Conservation (phyloP, 768 basidiomycete genomes). For the Collybia sp. region DNA sequence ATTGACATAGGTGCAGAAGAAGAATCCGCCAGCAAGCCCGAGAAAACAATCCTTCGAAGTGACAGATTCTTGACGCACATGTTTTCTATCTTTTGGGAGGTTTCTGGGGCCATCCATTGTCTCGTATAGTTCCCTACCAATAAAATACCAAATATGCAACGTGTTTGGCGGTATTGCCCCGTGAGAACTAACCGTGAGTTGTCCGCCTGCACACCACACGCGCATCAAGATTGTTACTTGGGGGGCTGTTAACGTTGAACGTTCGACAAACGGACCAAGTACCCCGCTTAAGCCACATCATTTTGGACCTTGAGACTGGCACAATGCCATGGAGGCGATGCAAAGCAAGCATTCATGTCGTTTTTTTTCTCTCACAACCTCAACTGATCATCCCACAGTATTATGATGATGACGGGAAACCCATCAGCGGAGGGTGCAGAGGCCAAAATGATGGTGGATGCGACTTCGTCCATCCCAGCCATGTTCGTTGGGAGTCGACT, state of each 20-base stretch:
- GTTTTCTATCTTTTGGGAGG: constrained; percentile 3
- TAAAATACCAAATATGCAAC: not conserved
- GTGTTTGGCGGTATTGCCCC: too few species aligned
- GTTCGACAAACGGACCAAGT: too few species aligned
- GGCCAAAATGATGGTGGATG: too few species aligned
- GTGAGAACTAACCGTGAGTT: too few species aligned
- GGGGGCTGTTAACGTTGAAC: not conserved
- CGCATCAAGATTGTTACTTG: too few species aligned
- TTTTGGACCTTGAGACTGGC: too few species aligned
- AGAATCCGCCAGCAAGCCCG: constrained; percentile 82
- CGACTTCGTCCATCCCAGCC: not conserved
- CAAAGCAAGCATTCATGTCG: too few species aligned
- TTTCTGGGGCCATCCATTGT: not conserved
- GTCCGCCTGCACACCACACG: too few species aligned
- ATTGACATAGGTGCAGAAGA: constrained; percentile 41
- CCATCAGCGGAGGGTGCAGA: too few species aligned
- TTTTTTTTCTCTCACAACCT: not conserved
- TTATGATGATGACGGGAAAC: too few species aligned
- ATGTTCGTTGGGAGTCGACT: not conserved
- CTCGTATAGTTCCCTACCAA: not conserved
- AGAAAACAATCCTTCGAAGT: constrained; percentile 82
- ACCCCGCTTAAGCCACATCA: too few species aligned
- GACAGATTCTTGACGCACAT: constrained; percentile 10
- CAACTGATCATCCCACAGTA: not conserved
- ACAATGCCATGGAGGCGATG: too few species aligned